Base-by-base conservation (phyloP, 441 rosid species). In the Bruguiera hainesii region DNA sequence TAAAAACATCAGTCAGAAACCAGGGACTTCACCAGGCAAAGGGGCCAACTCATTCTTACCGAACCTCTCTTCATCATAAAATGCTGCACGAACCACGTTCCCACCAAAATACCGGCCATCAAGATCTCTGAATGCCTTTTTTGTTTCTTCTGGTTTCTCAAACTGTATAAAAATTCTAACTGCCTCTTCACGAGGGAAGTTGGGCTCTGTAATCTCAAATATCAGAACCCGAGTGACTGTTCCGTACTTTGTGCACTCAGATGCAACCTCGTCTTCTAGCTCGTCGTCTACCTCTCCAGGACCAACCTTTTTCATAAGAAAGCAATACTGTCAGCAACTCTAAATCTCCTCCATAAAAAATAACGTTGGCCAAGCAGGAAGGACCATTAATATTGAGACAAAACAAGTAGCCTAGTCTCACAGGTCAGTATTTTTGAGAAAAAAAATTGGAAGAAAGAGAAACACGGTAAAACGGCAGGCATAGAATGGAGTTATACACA, bases 271-370 rank as follows among this genome's bases (percentile, higher is more conserved):
- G 0, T 92, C 99, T 66, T 91, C 99, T 61, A 95, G 84, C 75
- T 95, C 97, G 64, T 92, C 98, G 50, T 91, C 99, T 48, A 95
- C 98, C 83, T 95, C 95, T 63, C 98, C 97, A 68, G 99, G 99
- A 15, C 99, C 99, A 67, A 95, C 99, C 99, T 92, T 79, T 30
- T 79, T 30, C 64, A 56, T 18, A 67, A 60, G 60, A 77, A 50
- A 67, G 25, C 48, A 70, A 51, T 61, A 21, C 11, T 19, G 68
- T 75, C 63, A 73, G 63, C 52, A 64, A 21, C 8, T 19, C 60
- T 42, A 23, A 19, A 49, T 48, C 63, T 66, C 63, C 25, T 63
- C 60, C 21, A n/a, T n/a, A 25, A 37, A 15, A 25, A 9, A 73
- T 57, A 64, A 6, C 61, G 33, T 9, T 51, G 1, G 21, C 31